Evolutionary conservation across 352 stramenopile species (phyloP), one percentile per base, ranked within the genome.

Genomic region (Globisporangium middletonii): DNA sequence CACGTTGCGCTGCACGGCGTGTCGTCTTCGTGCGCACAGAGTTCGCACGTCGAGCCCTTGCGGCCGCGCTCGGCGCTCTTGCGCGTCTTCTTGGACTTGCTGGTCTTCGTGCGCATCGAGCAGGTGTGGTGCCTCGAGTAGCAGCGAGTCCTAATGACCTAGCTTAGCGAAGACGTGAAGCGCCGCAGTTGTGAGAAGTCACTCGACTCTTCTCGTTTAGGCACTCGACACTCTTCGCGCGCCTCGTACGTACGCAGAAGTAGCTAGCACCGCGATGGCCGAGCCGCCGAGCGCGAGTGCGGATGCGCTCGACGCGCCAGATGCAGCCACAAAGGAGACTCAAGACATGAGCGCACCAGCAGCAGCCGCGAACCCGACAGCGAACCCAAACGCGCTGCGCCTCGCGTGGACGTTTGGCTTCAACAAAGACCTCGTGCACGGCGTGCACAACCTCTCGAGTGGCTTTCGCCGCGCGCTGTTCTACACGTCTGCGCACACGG

Each of bases 371-470:
- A 1, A 13, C 4, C 37, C 23, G 26, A 5, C 19, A 18, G 44
- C 58, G 11, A 65, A 57, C 27, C 42, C 51, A 33, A 92, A 90
- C 47, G 83, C 79, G 16, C 59, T 93, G 55, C 66, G 66, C 9
- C 65, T 97, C 2, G 63, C 75, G 18, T 98, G 89, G 92, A 79
- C 79, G 0, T 98, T 97, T 61, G 92, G 92, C 16, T 96, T 97
- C 64, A 96, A 96, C 75, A 96, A 96, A 52, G 83, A 96, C 53
- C 66, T 95, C 33, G 66, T 90, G 7, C 75, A 79, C 43, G 84
- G 88, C 50, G 90, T 96, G n/a, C 86, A 96, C 67, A 96, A 74
- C 68, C 68, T 98, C 41, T 91, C 83, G 26, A 84, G 80, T 5
- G 69, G 76, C 37, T 49, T 50, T 6, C 75, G 79, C 4, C 82